Evolutionary conservation across 1,284 basidiomycete species (phyloP).

Genomic region (Heterobasidion annosum): DNA sequence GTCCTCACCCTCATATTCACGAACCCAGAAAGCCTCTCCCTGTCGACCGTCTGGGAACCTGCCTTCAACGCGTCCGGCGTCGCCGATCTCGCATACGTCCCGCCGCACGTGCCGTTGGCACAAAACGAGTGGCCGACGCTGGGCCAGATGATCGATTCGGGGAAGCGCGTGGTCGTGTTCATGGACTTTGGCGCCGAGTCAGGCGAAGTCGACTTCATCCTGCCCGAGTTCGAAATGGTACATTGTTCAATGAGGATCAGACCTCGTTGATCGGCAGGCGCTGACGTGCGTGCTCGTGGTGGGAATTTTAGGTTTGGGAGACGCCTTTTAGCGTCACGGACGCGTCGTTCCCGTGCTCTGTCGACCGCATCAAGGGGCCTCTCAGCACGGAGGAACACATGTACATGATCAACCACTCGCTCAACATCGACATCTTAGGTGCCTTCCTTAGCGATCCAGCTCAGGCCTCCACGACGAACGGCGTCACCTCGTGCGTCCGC

Average conservation of each 20-base stretch:
- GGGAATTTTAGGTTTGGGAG: conserved; percentile 54
- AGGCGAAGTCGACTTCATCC: conserved; percentile 47
- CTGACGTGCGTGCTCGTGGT: not conserved
- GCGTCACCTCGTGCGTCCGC: conserved; percentile 29
- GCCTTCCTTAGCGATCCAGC: conserved; percentile 28
- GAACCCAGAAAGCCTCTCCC: conserved; percentile 52
- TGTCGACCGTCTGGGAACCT: conserved; percentile 41
- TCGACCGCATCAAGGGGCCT: conserved; percentile 52
- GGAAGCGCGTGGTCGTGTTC: conserved; percentile 65
- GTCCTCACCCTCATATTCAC: conserved; percentile 67
- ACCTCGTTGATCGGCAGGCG: not conserved
- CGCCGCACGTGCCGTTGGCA: conserved; percentile 40
- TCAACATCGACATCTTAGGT: conserved; percentile 31
- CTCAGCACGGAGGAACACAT: conserved; percentile 40
- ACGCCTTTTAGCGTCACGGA: conserved; percentile 60
- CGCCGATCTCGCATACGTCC: conserved; percentile 47
- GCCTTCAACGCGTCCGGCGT: conserved; percentile 56
- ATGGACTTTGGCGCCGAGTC: conserved; percentile 38
- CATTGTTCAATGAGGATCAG: conserved; percentile 2
- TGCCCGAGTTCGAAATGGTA: conserved; percentile 57
- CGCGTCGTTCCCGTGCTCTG: conserved; percentile 57
- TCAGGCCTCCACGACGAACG: conserved; percentile 32
- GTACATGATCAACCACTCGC: conserved; percentile 50
- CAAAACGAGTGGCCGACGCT: conserved; percentile 68
- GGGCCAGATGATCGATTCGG: conserved; percentile 55